Conservation (phyloP, 148 eudicot species). For the Beta vulgaris region DNA sequence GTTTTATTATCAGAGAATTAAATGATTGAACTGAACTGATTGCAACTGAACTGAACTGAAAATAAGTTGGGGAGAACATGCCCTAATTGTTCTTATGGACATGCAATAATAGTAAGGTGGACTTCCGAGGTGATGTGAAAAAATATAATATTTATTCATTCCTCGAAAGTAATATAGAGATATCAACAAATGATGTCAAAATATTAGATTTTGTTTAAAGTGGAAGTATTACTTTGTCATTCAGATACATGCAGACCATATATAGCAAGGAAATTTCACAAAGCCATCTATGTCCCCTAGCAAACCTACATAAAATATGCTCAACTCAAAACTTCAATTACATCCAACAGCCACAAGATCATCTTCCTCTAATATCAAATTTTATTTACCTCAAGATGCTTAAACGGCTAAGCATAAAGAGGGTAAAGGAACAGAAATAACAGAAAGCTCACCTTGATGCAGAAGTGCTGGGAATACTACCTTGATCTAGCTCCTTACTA, state of each 20-base stretch:
- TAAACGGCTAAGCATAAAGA: not conserved
- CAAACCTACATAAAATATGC: not conserved
- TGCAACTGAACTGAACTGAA: too few relatives aligned
- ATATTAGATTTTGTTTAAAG: not conserved
- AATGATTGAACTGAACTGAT: too few relatives aligned
- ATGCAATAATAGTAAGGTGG: not conserved
- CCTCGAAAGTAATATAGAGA: not conserved
- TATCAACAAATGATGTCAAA: not conserved
- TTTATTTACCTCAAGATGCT: not conserved
- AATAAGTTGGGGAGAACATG: too few relatives aligned
- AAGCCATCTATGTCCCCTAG: not conserved
- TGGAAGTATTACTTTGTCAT: not conserved
- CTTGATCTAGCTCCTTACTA: constrained; percentile 83
- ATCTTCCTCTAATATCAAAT: not conserved
- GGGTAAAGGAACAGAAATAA: not conserved
- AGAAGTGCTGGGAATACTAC: constrained; percentile 36
- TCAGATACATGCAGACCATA: not conserved
- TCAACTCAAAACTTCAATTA: not conserved
- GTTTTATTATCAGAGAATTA: too few relatives aligned
- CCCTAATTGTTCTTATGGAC: too few relatives aligned
- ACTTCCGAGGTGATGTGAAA: not conserved
- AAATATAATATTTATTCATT: not conserved
- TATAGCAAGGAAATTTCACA: not conserved
- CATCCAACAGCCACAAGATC: not conserved
- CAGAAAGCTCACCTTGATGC: constrained; percentile 46